These are phyloP conservation scores for Sclerotinia nivalis DNA, from an alignment of 2,329 filamentous ascomycete genomes.

Conservation along the genomic window DNA sequence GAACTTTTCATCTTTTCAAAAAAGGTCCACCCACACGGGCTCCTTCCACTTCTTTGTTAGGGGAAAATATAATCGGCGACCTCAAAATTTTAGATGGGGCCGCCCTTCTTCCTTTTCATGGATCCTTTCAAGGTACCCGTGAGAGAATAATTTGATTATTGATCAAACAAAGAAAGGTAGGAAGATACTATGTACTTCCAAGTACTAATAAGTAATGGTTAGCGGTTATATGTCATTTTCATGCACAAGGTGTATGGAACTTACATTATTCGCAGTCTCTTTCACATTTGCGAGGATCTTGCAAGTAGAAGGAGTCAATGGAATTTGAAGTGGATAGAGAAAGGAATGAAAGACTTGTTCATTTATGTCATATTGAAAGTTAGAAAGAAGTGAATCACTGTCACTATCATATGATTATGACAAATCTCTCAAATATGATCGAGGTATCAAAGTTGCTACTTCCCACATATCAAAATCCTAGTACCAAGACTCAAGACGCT, in stretches of 20 bases:
- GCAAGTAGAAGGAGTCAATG: slow-evolving; percentile 1
- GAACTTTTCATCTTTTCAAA: background rate
- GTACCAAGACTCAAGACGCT: slow-evolving; percentile 5
- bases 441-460: slow-evolving; percentile 18
- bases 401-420: slow-evolving; percentile 2
- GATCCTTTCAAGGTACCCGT: slow-evolving; percentile 7
- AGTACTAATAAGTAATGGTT: slow-evolving; percentile 6
- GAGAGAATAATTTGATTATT: background rate
- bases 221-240: background rate
- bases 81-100: slow-evolving; percentile 18
- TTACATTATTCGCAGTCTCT: slow-evolving; percentile 1
- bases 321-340: background rate
- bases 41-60: slow-evolving; percentile 6
- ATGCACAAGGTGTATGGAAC: slow-evolving; percentile 13
- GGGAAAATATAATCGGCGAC: slow-evolving; percentile 23
- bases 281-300: background rate
- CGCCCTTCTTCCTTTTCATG: slow-evolving; percentile 11
- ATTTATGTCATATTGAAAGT: background rate
- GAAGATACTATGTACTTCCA: slow-evolving; percentile 10
- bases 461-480: slow-evolving; percentile 5
- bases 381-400: background rate
- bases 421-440: slow-evolving; percentile 9
- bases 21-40: background rate
- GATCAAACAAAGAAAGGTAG: slow-evolving; percentile 6
- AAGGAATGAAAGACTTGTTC: background rate